These are phyloP conservation scores for Liquidambar formosana DNA, from an alignment of 164 flowering plant genomes.

Conservation along the genomic window DNA sequence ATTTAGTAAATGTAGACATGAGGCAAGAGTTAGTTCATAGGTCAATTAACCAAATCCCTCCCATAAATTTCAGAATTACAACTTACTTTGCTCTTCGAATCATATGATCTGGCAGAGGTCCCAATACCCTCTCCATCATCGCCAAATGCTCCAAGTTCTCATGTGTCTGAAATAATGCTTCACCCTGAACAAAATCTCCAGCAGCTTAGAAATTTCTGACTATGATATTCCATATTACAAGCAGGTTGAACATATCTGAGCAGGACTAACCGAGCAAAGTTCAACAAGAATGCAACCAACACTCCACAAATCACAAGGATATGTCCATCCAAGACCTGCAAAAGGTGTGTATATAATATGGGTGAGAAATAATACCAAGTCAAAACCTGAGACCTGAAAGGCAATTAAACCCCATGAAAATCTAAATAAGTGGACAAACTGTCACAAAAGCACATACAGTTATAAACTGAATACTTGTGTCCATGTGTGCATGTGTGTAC, in stretches of 20 bases:
- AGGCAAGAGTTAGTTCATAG: not conserved
- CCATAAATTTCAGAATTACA: not conserved
- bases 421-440: not conserved
- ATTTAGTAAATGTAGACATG: too few species aligned
- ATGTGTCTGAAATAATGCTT: conserved; percentile 82
- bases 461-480: too few species aligned
- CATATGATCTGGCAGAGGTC: conserved; percentile 80
- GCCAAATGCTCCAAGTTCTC: conserved; percentile 91
- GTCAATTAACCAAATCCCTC: not conserved
- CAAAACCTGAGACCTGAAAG: not conserved
- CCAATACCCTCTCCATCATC: conserved; percentile 94
- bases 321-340: conserved; percentile 91
- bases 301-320: conserved; percentile 97
- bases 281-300: conserved; percentile 90
- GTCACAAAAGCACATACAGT: too few species aligned
- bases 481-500: too few species aligned
- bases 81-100: conserved; percentile 57
- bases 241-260: not conserved
- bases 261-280: conserved; percentile 68
- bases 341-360: not conserved
- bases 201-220: not conserved
- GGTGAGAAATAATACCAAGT: not conserved
- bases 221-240: not conserved
- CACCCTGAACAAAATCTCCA: conserved; percentile 51
- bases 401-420: not conserved